Conservation (phyloP, 2,329 filamentous ascomycete genomes). For the Monosporascus sp. region DNA sequence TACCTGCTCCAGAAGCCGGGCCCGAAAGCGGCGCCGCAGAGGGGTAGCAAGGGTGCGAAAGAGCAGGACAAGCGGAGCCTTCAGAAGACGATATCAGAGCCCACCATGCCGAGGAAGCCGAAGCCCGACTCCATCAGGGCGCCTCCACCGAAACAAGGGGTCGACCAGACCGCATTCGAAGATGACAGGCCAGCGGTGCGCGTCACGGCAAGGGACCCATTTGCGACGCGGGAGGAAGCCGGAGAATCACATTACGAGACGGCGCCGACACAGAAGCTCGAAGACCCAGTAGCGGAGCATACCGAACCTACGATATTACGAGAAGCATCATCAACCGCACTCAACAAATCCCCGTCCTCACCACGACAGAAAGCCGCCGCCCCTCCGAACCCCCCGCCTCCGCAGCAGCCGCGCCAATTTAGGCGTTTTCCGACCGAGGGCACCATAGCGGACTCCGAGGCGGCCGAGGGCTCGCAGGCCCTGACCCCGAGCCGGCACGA, state of each 20-base stretch:
- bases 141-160: constrained; percentile 19
- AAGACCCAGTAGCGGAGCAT: constrained; percentile 20
- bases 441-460: constrained; percentile 40
- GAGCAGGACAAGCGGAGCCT: constrained; percentile 12
- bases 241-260: constrained; percentile 31
- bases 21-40: constrained; percentile 14
- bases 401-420: constrained; percentile 17
- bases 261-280: constrained; percentile 32
- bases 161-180: constrained; percentile 37
- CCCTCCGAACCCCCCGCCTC: not conserved
- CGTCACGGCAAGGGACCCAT: not conserved
- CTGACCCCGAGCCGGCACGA: not conserved
- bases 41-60: constrained; percentile 5
- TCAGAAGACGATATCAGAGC: constrained; percentile 15
- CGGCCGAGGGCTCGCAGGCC: constrained; percentile 18
- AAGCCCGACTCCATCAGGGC: constrained; percentile 5
- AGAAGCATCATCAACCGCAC: constrained; percentile 33
- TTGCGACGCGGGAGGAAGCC: constrained; percentile 5
- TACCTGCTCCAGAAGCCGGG: constrained; percentile 42
- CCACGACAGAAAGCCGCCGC: constrained; percentile 16
- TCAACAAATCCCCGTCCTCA: constrained; percentile 36
- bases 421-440: constrained; percentile 28
- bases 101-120: constrained; percentile 7
- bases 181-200: constrained; percentile 20
- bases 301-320: constrained; percentile 26